Conservation (phyloP, 768 basidiomycete genomes). For the Hemileccinum impolitum region DNA sequence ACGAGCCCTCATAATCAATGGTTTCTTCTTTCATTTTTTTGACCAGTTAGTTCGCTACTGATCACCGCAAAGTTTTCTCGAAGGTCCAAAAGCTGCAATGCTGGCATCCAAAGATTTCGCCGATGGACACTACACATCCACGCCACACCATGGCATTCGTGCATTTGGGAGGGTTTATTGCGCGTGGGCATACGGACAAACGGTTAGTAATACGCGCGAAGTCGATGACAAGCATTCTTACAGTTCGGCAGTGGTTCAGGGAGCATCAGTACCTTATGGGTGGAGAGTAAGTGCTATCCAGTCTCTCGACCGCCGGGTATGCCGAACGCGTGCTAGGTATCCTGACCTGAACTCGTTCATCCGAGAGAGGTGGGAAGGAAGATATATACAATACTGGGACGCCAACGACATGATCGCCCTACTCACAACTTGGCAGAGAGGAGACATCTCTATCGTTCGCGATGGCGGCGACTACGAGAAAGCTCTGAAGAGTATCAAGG, state of each 20-base stretch:
- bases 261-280: conserved; percentile 42
- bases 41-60: neutral
- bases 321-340: conserved; percentile 32
- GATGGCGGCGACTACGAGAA: conserved; percentile 44
- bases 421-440: conserved; percentile 48
- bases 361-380: conserved; percentile 48
- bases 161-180: conserved; percentile 58
- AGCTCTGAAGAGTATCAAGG: conserved; percentile 43
- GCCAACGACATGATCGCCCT: conserved; percentile 54
- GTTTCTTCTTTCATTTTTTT: conserved; percentile 23
- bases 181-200: conserved; percentile 59
- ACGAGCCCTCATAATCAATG: conserved; percentile 57
- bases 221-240: neutral
- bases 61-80: conserved; percentile 46
- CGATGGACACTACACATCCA: conserved; percentile 47
- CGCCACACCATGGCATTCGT: conserved; percentile 48
- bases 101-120: conserved; percentile 53
- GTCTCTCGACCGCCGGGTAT: neutral
- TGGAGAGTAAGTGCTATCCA: conserved; percentile 34
- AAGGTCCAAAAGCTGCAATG: conserved; percentile 57
- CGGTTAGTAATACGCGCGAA: conserved; percentile 35
- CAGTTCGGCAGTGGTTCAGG: conserved; percentile 48
- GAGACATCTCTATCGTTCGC: conserved; percentile 47
- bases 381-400: conserved; percentile 45
- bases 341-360: conserved; percentile 48